Evolutionary conservation across 352 stramenopile species (phyloP), one percentile per base, ranked within the genome.

Genomic region (Nothophytophthora sp.): DNA sequence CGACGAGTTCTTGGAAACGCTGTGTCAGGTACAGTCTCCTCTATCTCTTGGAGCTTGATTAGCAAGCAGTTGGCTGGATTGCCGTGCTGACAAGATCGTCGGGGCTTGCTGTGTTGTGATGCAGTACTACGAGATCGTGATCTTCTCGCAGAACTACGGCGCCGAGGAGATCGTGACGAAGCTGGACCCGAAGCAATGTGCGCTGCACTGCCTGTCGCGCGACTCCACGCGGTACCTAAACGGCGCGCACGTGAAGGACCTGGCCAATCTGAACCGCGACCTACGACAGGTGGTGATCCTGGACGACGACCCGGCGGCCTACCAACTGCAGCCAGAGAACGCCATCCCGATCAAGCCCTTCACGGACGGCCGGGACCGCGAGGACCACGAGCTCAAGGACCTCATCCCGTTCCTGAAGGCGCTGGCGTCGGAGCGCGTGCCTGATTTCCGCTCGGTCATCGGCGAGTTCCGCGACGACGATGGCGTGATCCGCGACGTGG

Each of bases 71-170:
- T n/a, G n/a, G n/a, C n/a, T n/a, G n/a, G n/a, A n/a, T n/a, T n/a
- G n/a, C n/a, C n/a, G n/a, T n/a, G n/a, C n/a, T n/a, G n/a, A n/a
- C n/a, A n/a, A n/a, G n/a, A n/a, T n/a, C n/a, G n/a, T n/a, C n/a
- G 12, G 43, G 5, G 13, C 2, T 32, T 35, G 1, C 11, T 34
- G 32, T 38, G 22, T 20, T 18, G 15, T 19, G 20, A 13, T 49
- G 18, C 47, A 87, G 67, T 92, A 92, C 55, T 95, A 93, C 33
- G 85, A 95, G 53, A 93, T 93, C 44, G 85, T 95, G 0, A 85
- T 95, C 39, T 95, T 93, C 54, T 93, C 85, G 8, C 81, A 89
- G 52, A 90, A 95, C 63, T 86, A 76, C 38, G 75, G 88, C 38
- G 82, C 80, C 1, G 85, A 95, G 45, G 82, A 93, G 46, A 80